Evolutionary conservation across 305 asterid species (phyloP), one percentile per base, ranked within the genome.

Genomic region (Lippia alba): DNA sequence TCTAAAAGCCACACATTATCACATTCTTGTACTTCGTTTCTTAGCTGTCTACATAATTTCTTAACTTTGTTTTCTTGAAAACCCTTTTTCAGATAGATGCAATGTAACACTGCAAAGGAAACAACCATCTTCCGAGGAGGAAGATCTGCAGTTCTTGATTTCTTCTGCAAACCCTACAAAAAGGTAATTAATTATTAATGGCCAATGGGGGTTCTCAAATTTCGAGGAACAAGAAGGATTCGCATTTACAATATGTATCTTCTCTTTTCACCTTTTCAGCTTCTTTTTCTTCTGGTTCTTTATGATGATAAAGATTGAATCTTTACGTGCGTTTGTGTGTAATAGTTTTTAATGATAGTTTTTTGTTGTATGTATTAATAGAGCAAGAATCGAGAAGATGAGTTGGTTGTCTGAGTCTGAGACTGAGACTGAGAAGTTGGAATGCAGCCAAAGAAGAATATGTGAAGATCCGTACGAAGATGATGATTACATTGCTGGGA

Each of bases 401-500:
- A 69, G 50, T 51, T 59, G 67, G 53, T 12, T 70, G 19, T 44
- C 75, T n/a, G 85, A 24, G 15, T 44, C 75, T n/a, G 85, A 71
- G 79, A 66, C 75, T n/a, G 85, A 24, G 15, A 33, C 75, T n/a
- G 85, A 71, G 79, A 66, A 68, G 18, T 56, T 57, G 64, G 79
- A 77, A 72, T 72, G 83, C 80, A 64, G 86, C 61, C 76, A 78
- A 62, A 64, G 84, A 72, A 76, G 83, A 75, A 68, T 67, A 65
- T 40, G 76, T 77, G 87, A 64, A 62, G 50, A 59, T 74, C 80
- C 84, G 87, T 78, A 82, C 85, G 17, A 72, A 10, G 74, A 56
- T 82, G 84, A 80, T 85, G 84, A 82, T 76, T 82, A 78, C 85
- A 67, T 71, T 60, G 70, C 54, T 63, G 81, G 66, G 72, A 75